Evolutionary conservation across 805 yeast genomes (phyloP).

Genomic region (Metschnikowia proteae): DNA sequence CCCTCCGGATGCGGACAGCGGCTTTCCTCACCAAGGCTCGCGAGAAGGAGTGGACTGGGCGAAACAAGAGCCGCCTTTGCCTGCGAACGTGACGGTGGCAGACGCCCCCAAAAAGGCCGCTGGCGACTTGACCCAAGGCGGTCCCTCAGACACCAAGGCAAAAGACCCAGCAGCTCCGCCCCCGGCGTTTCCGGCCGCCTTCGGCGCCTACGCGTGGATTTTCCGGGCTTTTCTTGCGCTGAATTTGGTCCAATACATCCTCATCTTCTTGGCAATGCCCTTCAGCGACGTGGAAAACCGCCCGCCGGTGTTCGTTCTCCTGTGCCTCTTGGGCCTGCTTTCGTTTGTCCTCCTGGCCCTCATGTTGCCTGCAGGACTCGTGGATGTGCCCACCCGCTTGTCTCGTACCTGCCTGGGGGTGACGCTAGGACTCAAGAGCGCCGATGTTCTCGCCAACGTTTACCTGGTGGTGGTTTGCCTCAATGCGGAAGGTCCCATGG

Average conservation of each 20-base stretch:
- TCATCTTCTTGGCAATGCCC: conserved; percentile 30
- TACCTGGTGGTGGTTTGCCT: conserved; percentile 20
- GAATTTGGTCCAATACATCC: conserved; percentile 28
- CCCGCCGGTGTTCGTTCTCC: conserved; percentile 24
- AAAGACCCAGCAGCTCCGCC: no score
- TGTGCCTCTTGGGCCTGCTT: conserved; percentile 16
- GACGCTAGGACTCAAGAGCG: conserved; percentile 19
- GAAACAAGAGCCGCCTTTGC: no score
- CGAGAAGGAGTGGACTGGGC: no score
- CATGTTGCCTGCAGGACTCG: conserved; percentile 15
- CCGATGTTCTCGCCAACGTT: conserved; percentile 19
- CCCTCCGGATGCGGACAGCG: no score
- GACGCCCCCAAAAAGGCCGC: not conserved
- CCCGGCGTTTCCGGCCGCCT: not conserved
- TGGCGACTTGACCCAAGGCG: no score
- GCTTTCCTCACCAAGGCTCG: not conserved
- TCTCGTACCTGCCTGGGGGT: conserved; percentile 15
- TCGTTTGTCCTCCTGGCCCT: conserved; percentile 13
- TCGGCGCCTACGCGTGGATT: conserved; percentile 6
- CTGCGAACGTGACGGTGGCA: not conserved
- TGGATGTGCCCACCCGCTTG: conserved; percentile 7
- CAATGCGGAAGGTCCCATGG: conserved; percentile 21
- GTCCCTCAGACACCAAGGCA: not conserved
- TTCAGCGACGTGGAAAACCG: conserved; percentile 32
- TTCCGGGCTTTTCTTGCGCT: conserved; percentile 12